These are phyloP conservation scores for Quercus alba DNA, from an alignment of 306 rosid genomes.

Conservation along the genomic window DNA sequence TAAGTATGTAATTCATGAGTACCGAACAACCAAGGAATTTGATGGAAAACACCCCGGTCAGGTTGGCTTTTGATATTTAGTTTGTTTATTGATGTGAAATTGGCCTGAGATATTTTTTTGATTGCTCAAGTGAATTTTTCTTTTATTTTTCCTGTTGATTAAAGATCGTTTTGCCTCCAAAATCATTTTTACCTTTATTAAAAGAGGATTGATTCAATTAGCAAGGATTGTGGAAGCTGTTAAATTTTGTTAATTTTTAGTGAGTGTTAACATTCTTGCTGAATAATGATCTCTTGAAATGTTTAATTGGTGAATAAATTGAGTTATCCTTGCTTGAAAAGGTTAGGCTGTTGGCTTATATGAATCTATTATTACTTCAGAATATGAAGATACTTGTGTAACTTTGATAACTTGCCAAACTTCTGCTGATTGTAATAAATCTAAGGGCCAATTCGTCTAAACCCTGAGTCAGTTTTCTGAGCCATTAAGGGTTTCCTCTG, in stretches of 20 bases:
- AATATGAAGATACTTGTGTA: not conserved
- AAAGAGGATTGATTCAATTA: not conserved
- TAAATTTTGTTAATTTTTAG: not conserved
- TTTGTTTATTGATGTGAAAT: not conserved
- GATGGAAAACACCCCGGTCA: constrained; percentile 93
- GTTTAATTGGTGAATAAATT: not conserved
- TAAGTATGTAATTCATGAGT: constrained; percentile 88
- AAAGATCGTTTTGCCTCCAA: not conserved
- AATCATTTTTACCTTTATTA: not conserved
- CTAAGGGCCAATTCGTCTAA: no score
- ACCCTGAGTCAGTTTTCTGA: no score
- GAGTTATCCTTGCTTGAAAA: not conserved
- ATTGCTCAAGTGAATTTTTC: not conserved
- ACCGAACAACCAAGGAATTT: constrained; percentile 75
- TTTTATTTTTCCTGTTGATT: not conserved
- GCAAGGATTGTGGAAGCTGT: not conserved
- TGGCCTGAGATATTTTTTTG: not conserved
- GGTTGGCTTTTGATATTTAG: constrained; percentile 33
- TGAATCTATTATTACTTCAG: not conserved
- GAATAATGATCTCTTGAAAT: not conserved
- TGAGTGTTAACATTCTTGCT: not conserved
- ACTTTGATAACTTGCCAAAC: not conserved
- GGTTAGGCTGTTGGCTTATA: not conserved
- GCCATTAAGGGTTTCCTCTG: no score
- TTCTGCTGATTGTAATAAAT: no score